Evolutionary conservation across 306 rosid species (phyloP).

Genomic region (Quercus aquifolioides): DNA sequence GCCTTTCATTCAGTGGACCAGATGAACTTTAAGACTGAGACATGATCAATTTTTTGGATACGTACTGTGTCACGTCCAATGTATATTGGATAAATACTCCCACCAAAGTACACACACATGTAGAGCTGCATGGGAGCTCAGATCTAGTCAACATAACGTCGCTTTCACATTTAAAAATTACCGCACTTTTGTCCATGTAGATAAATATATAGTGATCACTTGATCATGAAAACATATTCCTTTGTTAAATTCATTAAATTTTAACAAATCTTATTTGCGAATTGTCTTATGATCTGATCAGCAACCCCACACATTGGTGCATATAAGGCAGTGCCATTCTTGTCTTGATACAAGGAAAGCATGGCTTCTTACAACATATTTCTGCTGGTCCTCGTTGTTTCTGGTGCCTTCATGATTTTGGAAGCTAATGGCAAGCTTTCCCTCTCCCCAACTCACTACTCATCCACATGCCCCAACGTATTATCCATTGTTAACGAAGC

Average conservation of each 20-base stretch:
- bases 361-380: slow-evolving; percentile 39
- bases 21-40: too few species aligned
- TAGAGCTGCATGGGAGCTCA: too few species aligned
- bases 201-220: not conserved
- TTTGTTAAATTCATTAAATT: not conserved
- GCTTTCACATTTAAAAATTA: too few species aligned
- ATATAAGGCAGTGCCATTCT: not conserved
- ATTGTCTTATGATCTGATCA: not conserved
- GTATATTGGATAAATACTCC: too few species aligned
- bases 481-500: slow-evolving; percentile 32
- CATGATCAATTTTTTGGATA: too few species aligned
- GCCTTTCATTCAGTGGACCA: too few species aligned
- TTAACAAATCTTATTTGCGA: not conserved
- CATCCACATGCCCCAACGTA: slow-evolving; percentile 39
- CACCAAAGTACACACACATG: too few species aligned
- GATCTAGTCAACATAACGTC: too few species aligned
- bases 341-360: not conserved
- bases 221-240: not conserved
- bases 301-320: not conserved
- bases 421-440: slow-evolving; percentile 26
- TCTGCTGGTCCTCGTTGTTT: slow-evolving; percentile 27
- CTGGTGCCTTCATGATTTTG: not conserved
- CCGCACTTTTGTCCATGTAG: too few species aligned
- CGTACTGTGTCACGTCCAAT: too few species aligned
- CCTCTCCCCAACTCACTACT: slow-evolving; percentile 23